These are phyloP conservation scores for Kluyveromyces lactis DNA, from an alignment of 805 yeast genomes.

Conservation along the genomic window DNA sequence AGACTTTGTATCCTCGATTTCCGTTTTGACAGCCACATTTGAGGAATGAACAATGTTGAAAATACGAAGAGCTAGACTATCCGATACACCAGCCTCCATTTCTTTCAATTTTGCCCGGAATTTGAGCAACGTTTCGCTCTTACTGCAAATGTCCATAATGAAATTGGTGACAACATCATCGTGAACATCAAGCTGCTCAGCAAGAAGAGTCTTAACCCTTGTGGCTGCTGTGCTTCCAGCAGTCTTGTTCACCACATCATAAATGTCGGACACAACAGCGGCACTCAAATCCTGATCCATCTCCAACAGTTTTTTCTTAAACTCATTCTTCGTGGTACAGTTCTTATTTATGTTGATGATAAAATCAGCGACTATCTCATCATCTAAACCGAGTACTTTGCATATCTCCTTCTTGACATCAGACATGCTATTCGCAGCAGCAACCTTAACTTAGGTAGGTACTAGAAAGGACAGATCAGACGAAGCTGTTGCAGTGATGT, in stretches of 20 bases:
- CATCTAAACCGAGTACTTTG: slow-evolving; percentile 30
- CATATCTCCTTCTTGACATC: slow-evolving; percentile 12
- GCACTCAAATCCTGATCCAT: slow-evolving; percentile 35
- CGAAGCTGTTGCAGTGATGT: no score
- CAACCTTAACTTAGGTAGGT: not conserved
- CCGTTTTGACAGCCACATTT: slow-evolving; percentile 11
- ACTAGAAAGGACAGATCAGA: not conserved
- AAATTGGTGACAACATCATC: slow-evolving; percentile 20
- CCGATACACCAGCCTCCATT: slow-evolving; percentile 16
- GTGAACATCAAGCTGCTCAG: slow-evolving; percentile 11
- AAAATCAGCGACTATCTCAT: slow-evolving; percentile 39
- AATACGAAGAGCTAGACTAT: not conserved
- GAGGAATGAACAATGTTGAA: slow-evolving; percentile 4
- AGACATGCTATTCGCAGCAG: not conserved
- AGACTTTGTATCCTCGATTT: slow-evolving; percentile 10
- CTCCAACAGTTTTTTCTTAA: slow-evolving; percentile 32
- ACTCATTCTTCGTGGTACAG: slow-evolving; percentile 27
- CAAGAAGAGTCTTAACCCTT: slow-evolving; percentile 9
- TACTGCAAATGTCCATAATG: slow-evolving; percentile 12
- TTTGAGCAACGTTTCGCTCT: slow-evolving; percentile 7
- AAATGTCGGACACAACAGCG: slow-evolving; percentile 11
- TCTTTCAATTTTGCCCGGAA: slow-evolving; percentile 12
- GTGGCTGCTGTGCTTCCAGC: slow-evolving; percentile 4
- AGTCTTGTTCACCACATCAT: slow-evolving; percentile 5
- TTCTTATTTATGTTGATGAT: slow-evolving; percentile 33